Evolutionary conservation across 108 stramenopile genomes (phyloP).

Genomic region (Pseudonitzschia pungens): DNA sequence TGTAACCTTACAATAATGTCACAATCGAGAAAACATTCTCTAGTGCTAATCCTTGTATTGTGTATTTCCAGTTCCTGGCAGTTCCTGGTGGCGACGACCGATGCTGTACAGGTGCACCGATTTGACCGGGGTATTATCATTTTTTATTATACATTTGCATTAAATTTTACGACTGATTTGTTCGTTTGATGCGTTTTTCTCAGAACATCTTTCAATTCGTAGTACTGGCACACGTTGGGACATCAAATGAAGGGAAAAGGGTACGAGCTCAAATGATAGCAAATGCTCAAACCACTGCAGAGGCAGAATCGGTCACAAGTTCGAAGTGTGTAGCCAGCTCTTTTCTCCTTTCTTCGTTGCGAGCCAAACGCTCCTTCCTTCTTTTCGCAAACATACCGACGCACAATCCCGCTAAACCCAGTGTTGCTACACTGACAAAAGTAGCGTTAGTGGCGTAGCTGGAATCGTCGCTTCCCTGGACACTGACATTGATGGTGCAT

Average conservation of each 20-base stretch:
- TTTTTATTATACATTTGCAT: background rate
- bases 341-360: background rate
- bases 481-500: slow-evolving; percentile 8
- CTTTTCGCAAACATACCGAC: background rate
- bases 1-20: no score
- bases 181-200: background rate
- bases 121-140: background rate
- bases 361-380: slow-evolving; percentile 9
- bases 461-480: background rate
- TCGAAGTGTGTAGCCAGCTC: slow-evolving; percentile 14
- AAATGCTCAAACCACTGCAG: slow-evolving; percentile 1
- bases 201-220: background rate
- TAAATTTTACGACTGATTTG: background rate
- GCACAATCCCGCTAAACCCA: slow-evolving; percentile 3
- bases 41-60: no score
- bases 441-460: slow-evolving; percentile 5
- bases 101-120: no score
- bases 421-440: slow-evolving; percentile 1
- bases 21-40: no score
- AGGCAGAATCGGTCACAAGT: background rate
- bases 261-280: background rate
- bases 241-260: background rate
- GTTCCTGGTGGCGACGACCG: no score
- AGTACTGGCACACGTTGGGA: background rate
- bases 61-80: no score